A percentile compares a stretch with the other conserved stretches of the same genome.
These are phyloP conservation scores for Fraxinus floribunda DNA, from an alignment of 305 asterid species.

Conservation along the genomic window DNA sequence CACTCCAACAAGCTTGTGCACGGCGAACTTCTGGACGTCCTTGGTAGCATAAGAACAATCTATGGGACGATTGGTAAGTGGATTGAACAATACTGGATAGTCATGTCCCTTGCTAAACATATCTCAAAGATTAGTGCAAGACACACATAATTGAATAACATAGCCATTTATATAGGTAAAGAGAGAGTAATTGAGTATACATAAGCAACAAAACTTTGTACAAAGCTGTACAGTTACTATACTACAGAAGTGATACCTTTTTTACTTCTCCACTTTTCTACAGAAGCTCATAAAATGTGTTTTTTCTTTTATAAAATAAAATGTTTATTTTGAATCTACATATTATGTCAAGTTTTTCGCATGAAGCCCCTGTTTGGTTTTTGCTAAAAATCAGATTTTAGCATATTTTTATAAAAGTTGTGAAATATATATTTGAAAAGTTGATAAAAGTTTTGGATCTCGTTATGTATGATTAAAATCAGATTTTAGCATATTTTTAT, in stretches of 20 bases:
- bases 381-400: background rate
- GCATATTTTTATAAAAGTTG: background rate
- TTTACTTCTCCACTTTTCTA: background rate
- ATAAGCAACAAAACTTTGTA: background rate
- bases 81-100: background rate
- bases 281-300: background rate
- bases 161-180: background rate
- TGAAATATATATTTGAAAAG: background rate
- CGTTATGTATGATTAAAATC: background rate
- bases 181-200: constrained; percentile 1
- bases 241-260: background rate
- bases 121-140: background rate
- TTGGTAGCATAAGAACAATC: constrained; percentile 38
- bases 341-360: background rate
- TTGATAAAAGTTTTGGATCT: background rate
- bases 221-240: background rate
- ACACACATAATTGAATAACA: background rate
- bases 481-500: too few species aligned
- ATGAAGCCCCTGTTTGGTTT: background rate
- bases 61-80: background rate
- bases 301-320: background rate
- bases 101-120: background rate
- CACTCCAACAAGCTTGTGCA: constrained; percentile 75
- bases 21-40: constrained; percentile 55
- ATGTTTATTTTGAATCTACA: background rate